phyloP scores from a whole-genome alignment of 1,139 yeast genomes.

The Pichia inconspicua region DNA sequence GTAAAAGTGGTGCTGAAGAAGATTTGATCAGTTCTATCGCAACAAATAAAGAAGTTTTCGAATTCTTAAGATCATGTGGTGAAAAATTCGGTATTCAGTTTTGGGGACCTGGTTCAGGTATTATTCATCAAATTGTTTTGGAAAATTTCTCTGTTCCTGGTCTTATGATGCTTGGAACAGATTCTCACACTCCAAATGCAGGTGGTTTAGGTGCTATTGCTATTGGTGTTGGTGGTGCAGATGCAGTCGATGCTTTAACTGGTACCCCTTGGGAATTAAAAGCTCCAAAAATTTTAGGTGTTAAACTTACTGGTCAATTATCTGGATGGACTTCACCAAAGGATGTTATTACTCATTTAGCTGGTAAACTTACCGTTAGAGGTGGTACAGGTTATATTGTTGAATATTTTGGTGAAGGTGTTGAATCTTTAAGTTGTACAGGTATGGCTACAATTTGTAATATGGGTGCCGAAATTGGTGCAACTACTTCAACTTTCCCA shows the following conservation, averaged over 20 bases:
- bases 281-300: slow-evolving; percentile 91
- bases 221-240: slow-evolving; percentile 98
- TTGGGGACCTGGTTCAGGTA: slow-evolving; percentile 99
- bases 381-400: slow-evolving; percentile 97
- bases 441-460: slow-evolving; percentile 99
- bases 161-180: slow-evolving; percentile 92
- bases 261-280: slow-evolving; percentile 99
- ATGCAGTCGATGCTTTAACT: slow-evolving; percentile 93
- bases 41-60: slow-evolving; percentile 88
- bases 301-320: slow-evolving; percentile 77
- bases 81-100: slow-evolving; percentile 90
- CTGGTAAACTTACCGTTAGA: slow-evolving; percentile 85
- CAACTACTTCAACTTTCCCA: slow-evolving; percentile 95
- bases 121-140: slow-evolving; percentile 92
- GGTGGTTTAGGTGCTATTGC: slow-evolving; percentile 97
- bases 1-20: slow-evolving; percentile 78
- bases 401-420: slow-evolving; percentile 95
- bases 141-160: slow-evolving; percentile 96
- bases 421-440: slow-evolving; percentile 75
- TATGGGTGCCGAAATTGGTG: slow-evolving; percentile 99
- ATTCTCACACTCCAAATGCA: slow-evolving; percentile 96
- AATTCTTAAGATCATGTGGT: slow-evolving; percentile 84
- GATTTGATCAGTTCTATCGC: slow-evolving; percentile 73
- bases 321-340: slow-evolving; percentile 94
- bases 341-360: slow-evolving; percentile 85